Evolutionary conservation across 208 protist genomes (phyloP), one percentile per base, ranked within the genome.

Genomic region (Angomonas ambiguus): DNA sequence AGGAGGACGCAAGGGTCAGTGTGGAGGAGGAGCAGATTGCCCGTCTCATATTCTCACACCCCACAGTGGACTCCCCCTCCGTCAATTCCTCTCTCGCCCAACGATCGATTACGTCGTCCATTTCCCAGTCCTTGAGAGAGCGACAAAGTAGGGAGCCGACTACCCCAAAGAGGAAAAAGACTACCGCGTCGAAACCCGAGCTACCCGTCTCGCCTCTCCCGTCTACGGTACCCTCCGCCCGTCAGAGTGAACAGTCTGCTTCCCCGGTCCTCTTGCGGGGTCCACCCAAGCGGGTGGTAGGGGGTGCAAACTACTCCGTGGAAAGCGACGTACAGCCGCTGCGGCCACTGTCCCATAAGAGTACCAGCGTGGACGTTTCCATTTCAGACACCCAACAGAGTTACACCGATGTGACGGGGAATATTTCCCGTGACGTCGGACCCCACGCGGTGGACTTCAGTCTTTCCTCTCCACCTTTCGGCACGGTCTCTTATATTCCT

Each of bases 1-100:
- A 95, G 64, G 78, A 87, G 41, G 69, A 76, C 0, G 67, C 77
- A 25, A 75, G 73, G 0, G 68, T 70, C 31, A 78, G 72, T 35
- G 49, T 59, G 5, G 79, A 80, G 53, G 76, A 65, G 75, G 63
- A 79, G 63, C 53, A 62, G 24, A 41, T 65, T 8, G 38, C 38
- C 11, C 8, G 38, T n/a, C 11, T 45, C 41, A 16, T 16, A 45
- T 8, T 45, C 8, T 16, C 38, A 8, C 38, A 45, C 38, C 38
- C 8, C 11, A 45, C 8, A 45, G 38, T 8, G 16, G 16, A 16
- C 8, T 45, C 38, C 38, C 16, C 16, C 8, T 16, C 16, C 38
- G 38, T 45, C 38, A 45, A 45, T 16, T 45, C 38, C 11, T 45
- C 38, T 8, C 8, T 45, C 38, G 38, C 38, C 11, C 38, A n/a